Conservation (phyloP, 129 eudicot genomes). For the Flaveria brownii region DNA sequence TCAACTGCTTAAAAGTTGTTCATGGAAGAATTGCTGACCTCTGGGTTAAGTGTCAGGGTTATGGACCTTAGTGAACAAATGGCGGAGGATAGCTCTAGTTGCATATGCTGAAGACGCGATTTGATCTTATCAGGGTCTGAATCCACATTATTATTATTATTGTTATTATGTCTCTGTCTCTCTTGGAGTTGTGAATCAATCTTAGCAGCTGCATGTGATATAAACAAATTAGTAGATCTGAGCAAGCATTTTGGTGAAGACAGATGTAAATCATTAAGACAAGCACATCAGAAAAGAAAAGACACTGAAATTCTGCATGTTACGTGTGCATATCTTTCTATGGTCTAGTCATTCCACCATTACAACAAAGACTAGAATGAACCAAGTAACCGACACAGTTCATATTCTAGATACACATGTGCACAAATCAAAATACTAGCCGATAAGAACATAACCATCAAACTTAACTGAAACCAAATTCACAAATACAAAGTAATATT, state of each 20-base stretch:
- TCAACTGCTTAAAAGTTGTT: conserved; percentile 8
- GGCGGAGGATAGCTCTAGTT: conserved; percentile 65
- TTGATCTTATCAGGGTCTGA: conserved; percentile 37
- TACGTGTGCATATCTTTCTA: background rate
- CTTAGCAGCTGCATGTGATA: conserved; percentile 61
- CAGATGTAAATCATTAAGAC: background rate
- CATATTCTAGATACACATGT: background rate
- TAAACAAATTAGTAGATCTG: conserved; percentile 2
- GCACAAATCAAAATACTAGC: background rate
- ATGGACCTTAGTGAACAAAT: conserved; percentile 57
- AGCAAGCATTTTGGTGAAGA: background rate
- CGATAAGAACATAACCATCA: background rate
- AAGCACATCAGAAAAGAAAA: background rate
- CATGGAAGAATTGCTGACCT: conserved; percentile 14
- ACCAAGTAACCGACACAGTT: background rate
- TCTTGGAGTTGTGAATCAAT: conserved; percentile 39
- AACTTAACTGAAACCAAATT: background rate
- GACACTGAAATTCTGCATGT: background rate
- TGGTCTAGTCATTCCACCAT: background rate
- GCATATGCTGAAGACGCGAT: conserved; percentile 67
- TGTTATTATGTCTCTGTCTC: conserved; percentile 1
- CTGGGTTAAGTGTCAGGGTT: conserved; percentile 34
- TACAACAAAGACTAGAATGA: background rate
- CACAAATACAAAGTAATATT: background rate
- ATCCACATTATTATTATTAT: background rate